Base-by-base conservation (phyloP, 805 yeast species). In the Maudiozyma saulgeensis region DNA sequence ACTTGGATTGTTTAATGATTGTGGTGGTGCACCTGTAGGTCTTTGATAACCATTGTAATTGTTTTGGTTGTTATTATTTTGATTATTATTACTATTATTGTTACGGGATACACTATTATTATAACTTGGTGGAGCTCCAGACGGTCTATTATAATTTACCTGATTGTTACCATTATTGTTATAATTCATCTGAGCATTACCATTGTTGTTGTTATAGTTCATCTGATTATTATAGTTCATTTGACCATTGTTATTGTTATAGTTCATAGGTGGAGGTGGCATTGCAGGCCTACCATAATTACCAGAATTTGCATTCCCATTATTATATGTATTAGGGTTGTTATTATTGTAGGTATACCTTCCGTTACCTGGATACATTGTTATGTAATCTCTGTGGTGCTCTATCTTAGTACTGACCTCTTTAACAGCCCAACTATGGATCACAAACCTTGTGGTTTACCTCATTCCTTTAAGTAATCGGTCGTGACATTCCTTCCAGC, bases 361-460 rank as follows among this genome's bases (percentile, higher is more conserved):
- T 43, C 68, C 65, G 35, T 55, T 61, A 25, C 72, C 73, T 11
- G 73, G 73, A 53, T 64, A 51, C 54, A 48, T 48, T 11, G 23
- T 8, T 28, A 2, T 11, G 4, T 4, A 21, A 3, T 21, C 3
- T 4, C 23, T 4, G 23, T 21, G 23, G 23, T 21, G 4, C 23
- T 21, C 23, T 21, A 21, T 3, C 23, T 21, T 21, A 4, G 9
- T 9, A n/a, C n/a, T 11, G 35, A 8, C 16, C 19, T 15, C 32
- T 6, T 28, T 28, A 8, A 4, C 4, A 4, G 12, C 28, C 8
- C 8, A 5, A 26, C 32, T 28, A 8, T 28, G 12, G 32, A 9
- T 11, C 9, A 28, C 32, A 8, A 28, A 28, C 9, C 32, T 11
- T 28, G 32, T 28, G 12, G 9, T 28, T 11, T 11, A 4, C 32